Evolutionary conservation across 2,329 filamentous ascomycete genomes (phyloP).

Genomic region (Fusarium odoratissimum): DNA sequence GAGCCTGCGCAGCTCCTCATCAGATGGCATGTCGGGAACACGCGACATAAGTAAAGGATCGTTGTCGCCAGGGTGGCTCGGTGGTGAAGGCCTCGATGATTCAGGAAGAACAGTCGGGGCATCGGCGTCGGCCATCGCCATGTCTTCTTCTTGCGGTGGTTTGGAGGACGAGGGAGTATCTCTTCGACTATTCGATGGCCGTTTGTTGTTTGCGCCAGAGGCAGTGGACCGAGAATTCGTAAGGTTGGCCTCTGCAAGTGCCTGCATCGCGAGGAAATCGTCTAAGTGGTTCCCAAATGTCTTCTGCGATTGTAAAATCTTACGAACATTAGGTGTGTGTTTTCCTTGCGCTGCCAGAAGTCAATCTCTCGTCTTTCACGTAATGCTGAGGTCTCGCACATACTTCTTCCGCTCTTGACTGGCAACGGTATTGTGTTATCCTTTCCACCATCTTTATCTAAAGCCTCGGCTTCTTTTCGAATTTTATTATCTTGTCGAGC

Average conservation of each 20-base stretch:
- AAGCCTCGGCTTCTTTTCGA: slow-evolving; percentile 81
- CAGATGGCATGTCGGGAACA: slow-evolving; percentile 68
- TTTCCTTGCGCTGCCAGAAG: slow-evolving; percentile 58
- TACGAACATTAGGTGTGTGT: slow-evolving; percentile 76
- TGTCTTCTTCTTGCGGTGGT: slow-evolving; percentile 42
- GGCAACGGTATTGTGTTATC: slow-evolving; percentile 79
- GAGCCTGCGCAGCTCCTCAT: slow-evolving; percentile 72
- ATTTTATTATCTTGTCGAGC: slow-evolving; percentile 87
- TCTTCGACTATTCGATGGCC: slow-evolving; percentile 42
- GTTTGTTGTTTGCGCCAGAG: slow-evolving; percentile 47
- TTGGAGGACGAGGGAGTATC: slow-evolving; percentile 42
- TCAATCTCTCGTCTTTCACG: slow-evolving; percentile 8
- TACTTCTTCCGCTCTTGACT: slow-evolving; percentile 60
- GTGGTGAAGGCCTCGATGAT: slow-evolving; percentile 49
- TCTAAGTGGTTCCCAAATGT: slow-evolving; percentile 86
- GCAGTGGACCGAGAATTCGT: slow-evolving; percentile 49
- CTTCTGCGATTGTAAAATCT: slow-evolving; percentile 83
- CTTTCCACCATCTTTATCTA: slow-evolving; percentile 82
- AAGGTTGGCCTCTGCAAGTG: slow-evolving; percentile 55
- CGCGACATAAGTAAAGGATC: slow-evolving; percentile 69
- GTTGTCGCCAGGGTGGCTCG: slow-evolving; percentile 60
- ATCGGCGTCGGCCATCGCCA: slow-evolving; percentile 42
- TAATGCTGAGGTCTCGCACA: slow-evolving; percentile 18
- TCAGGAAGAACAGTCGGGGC: slow-evolving; percentile 51
- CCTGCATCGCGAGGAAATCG: slow-evolving; percentile 76